Evolutionary conservation across 1,139 yeast genomes (phyloP).

Genomic region (Taiozyma sp.): DNA sequence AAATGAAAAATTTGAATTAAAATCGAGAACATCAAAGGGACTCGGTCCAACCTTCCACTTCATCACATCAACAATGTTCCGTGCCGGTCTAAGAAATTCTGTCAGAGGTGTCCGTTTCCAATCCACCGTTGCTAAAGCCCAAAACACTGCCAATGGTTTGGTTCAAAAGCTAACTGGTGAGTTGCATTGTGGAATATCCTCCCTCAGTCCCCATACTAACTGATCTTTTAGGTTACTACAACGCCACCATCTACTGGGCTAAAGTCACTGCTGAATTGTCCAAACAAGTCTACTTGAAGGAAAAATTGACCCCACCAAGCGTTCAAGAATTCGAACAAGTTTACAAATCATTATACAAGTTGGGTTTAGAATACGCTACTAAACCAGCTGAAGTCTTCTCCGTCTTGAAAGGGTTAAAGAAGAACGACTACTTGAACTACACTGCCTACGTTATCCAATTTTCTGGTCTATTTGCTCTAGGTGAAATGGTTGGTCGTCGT

Average conservation of each 20-base stretch:
- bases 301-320: conserved; percentile 91
- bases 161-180: conserved; percentile 41
- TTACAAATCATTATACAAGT: conserved; percentile 48
- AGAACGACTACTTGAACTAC: conserved; percentile 58
- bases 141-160: conserved; percentile 42
- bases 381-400: conserved; percentile 35
- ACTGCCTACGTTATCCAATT: conserved; percentile 79
- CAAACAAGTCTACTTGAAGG: conserved; percentile 85
- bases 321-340: conserved; percentile 72
- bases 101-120: conserved; percentile 39
- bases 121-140: conserved; percentile 30
- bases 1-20: conserved; percentile 5
- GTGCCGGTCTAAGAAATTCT: conserved; percentile 11
- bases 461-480: conserved; percentile 87
- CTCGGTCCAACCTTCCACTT: not conserved
- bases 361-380: conserved; percentile 35
- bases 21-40: conserved; percentile 4
- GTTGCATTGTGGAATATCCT: conserved; percentile 7
- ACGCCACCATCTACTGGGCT: conserved; percentile 73
- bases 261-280: conserved; percentile 87
- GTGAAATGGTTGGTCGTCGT: conserved; percentile 98
- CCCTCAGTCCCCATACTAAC: not conserved
- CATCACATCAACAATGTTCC: conserved; percentile 10
- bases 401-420: conserved; percentile 42
- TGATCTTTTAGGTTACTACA: conserved; percentile 25